Conservation (phyloP, 495 filamentous ascomycete species). For the Amphirosellinia nigrospora region DNA sequence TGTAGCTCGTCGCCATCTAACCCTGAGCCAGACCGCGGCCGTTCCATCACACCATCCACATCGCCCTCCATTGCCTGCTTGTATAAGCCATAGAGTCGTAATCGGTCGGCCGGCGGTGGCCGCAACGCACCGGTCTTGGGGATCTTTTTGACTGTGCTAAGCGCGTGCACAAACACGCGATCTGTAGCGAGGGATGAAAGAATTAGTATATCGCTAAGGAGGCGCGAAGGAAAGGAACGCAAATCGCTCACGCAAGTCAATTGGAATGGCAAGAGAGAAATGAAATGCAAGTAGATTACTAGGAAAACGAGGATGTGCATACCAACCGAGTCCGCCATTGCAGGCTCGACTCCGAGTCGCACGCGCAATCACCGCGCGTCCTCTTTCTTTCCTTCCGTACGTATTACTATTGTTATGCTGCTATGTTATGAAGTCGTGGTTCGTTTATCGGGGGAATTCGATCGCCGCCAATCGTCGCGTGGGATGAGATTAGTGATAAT, state of each 20-base stretch:
- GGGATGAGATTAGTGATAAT: neutral
- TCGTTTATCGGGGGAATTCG: neutral
- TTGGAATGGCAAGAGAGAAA: conserved; percentile 24
- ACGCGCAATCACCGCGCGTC: neutral
- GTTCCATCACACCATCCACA: conserved; percentile 88
- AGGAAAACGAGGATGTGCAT: conserved; percentile 30
- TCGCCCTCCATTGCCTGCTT: conserved; percentile 99
- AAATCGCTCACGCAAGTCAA: neutral
- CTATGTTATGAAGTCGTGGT: neutral
- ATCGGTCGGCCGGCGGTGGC: conserved; percentile 81
- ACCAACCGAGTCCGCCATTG: conserved; percentile 61
- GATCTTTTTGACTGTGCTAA: conserved; percentile 98
- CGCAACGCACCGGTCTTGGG: conserved; percentile 88
- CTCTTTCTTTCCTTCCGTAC: neutral
- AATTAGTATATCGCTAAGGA: conserved; percentile 23
- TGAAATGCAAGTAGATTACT: neutral
- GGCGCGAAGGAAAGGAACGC: neutral
- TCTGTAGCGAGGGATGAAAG: conserved; percentile 58
- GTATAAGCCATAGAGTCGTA: conserved; percentile 95
- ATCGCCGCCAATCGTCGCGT: conserved; percentile 11
- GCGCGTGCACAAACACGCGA: conserved; percentile 96
- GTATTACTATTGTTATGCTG: neutral
- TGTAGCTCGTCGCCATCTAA: conserved; percentile 51
- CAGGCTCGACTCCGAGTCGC: conserved; percentile 23
- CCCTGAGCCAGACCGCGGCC: conserved; percentile 62